Conservation (phyloP, 371 early-diverging fungal genomes). For the Mortierella sp. region DNA sequence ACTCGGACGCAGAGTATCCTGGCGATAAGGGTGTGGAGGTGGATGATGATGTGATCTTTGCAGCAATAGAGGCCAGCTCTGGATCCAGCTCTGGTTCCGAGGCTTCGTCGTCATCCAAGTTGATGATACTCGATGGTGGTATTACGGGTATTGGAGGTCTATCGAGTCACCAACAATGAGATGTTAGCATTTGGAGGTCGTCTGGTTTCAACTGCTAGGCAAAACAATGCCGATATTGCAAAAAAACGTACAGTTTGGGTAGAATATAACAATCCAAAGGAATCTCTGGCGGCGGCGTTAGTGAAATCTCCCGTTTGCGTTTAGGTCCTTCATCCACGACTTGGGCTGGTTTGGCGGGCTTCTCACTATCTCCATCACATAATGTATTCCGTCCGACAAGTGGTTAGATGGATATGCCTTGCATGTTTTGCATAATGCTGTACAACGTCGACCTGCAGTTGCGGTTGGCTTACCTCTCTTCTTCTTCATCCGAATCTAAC, state of each 20-base stretch:
- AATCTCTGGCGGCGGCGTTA: constrained; percentile 49
- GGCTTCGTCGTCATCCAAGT: constrained; percentile 15
- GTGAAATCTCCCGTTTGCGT: constrained; percentile 39
- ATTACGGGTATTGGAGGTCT: background rate
- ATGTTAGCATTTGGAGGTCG: no score
- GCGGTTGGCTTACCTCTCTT: constrained; percentile 33
- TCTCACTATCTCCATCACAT: background rate
- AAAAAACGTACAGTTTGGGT: constrained; percentile 7
- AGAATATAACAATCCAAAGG: background rate
- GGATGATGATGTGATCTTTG: constrained; percentile 13
- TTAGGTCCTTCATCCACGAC: constrained; percentile 11
- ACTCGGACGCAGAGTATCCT: background rate
- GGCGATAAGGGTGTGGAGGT: constrained; percentile 7
- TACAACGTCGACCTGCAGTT: no score
- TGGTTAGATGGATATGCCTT: background rate
- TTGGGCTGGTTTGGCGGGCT: background rate
- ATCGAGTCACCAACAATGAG: no score
- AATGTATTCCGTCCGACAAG: background rate
- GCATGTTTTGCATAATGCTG: no score
- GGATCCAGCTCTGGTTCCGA: constrained; percentile 34
- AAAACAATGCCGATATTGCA: background rate
- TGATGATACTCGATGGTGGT: background rate
- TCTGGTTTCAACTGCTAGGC: no score
- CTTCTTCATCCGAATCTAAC: constrained; percentile 38
- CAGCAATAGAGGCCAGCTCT: constrained; percentile 38